Base-by-base conservation (phyloP, 805 yeast species). In the Lipomyces orientalis region DNA sequence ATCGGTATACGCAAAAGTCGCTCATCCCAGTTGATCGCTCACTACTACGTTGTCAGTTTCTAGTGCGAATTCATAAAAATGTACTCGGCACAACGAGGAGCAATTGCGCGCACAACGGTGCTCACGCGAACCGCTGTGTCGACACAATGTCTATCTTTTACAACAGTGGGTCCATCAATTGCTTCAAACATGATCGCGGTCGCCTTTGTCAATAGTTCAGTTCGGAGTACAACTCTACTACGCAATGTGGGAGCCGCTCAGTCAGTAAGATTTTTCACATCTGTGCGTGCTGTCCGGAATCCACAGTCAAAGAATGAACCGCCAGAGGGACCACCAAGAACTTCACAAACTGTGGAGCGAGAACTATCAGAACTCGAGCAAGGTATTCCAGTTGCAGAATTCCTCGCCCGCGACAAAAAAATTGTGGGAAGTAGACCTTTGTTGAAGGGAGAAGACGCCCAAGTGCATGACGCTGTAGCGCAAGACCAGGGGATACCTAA, bases 361-460 rank as follows among this genome's bases (percentile, higher is more conserved):
- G 29, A 25, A 4, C 22, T 22, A 14, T 69, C 73, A 25, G 74
- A 71, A 49, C 67, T 34, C 25, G 74, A 67, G 37, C 65, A 64
- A 19, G 74, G 74, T 25, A 71, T 67, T 8, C 73, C 74, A 3
- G 73, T 71, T 4, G 66, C 52, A 8, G 74, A 71, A 9, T 55
- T 71, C 6, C 57, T 71, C 37, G 63, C 67, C 25, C 65, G 71
- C 14, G 74, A 71, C n/a, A 37, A 49, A 14, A 71, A 66, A 14
- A 69, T 43, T 12, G 64, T 63, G 10, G 68, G 58, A 39, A 59
- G 54, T 22, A 70, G 64, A 51, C 73, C 73, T 6, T 70, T 71
- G 6, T n/a, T 71, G 55, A 71, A 71, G 46, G 62, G 43, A 29
- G 37, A 25, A 2, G 43, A 46, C 12, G 63, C 60, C 16, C 37